Percentiles rank a stretch among this genome's conserved stretches.
These are phyloP conservation scores for Centella asiatica DNA, from an alignment of 129 eudicot species.

Conservation along the genomic window DNA sequence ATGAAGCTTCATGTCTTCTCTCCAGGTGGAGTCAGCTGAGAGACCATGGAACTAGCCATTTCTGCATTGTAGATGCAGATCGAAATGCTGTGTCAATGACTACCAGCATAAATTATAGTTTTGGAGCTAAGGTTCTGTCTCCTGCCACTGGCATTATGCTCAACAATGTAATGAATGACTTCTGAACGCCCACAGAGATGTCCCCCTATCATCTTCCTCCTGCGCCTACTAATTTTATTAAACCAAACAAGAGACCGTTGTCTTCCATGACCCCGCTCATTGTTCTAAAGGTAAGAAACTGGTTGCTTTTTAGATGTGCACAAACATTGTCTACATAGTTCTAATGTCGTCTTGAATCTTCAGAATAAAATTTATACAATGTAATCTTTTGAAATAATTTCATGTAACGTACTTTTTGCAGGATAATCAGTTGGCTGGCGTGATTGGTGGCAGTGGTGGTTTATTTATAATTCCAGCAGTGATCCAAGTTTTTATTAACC, in stretches of 20 bases:
- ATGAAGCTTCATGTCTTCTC: not conserved
- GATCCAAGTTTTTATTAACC: constrained; percentile 74
- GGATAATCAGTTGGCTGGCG: constrained; percentile 90
- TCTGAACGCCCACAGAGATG: constrained; percentile 65
- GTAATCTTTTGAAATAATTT: too few species aligned
- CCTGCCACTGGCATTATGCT: constrained; percentile 83
- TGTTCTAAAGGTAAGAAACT: constrained; percentile 65
- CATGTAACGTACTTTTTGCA: constrained; percentile 10
- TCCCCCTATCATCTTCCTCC: constrained; percentile 68
- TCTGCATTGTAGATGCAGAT: constrained; percentile 83
- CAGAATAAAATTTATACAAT: too few species aligned
- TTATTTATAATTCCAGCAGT: constrained; percentile 79
- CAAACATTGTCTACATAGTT: too few species aligned
- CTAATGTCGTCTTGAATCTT: too few species aligned
- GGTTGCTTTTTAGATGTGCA: too few species aligned
- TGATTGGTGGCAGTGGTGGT: constrained; percentile 95
- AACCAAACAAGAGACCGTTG: constrained; percentile 76
- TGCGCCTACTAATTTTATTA: constrained; percentile 67
- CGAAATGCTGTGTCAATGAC: constrained; percentile 90
- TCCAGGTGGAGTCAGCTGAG: constrained; percentile 80
- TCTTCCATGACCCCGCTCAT: constrained; percentile 93
- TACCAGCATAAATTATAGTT: constrained; percentile 59
- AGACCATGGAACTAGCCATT: constrained; percentile 92
- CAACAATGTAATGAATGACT: constrained; percentile 76
- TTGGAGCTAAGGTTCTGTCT: constrained; percentile 84